Conservation (phyloP, 345 rosid genomes). For the Populus davidiana region DNA sequence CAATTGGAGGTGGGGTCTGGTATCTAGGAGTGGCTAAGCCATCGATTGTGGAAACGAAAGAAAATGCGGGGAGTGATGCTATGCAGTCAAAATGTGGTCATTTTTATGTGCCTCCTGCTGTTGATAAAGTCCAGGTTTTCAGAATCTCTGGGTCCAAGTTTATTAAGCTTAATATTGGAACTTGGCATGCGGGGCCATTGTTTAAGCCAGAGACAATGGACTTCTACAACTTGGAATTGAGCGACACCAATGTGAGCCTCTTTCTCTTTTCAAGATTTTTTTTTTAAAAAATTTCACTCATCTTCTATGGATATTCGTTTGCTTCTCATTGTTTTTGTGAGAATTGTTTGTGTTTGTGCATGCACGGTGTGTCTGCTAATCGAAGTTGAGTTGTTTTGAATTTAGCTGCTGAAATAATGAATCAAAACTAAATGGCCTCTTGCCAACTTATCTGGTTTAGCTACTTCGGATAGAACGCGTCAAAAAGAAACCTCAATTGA, state of each 20-base stretch:
- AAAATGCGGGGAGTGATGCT: slow-evolving; percentile 6
- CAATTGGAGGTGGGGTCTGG: slow-evolving; percentile 72
- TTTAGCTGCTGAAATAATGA: no score
- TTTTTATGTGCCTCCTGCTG: slow-evolving; percentile 54
- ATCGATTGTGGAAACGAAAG: slow-evolving; percentile 37
- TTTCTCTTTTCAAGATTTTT: background rate
- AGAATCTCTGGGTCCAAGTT: slow-evolving; percentile 65
- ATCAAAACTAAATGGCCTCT: no score
- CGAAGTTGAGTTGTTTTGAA: no score
- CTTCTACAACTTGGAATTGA: slow-evolving; percentile 81
- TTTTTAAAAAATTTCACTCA: background rate
- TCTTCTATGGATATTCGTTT: no score
- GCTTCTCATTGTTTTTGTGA: background rate
- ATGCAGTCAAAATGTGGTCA: slow-evolving; percentile 51
- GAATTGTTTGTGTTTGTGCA: background rate
- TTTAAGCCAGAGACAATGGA: slow-evolving; percentile 51
- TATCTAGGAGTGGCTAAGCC: slow-evolving; percentile 79
- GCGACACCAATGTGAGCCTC: slow-evolving; percentile 68
- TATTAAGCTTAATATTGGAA: slow-evolving; percentile 61
- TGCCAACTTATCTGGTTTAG: no score
- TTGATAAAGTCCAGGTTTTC: slow-evolving; percentile 58
- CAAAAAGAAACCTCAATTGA: no score
- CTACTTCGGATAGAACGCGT: no score
- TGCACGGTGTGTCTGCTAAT: no score
- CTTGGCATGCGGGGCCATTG: slow-evolving; percentile 90